A percentile compares a stretch with the other conserved stretches of the same genome.
Conservation (phyloP, 1,284 basidiomycete species). For the Takashimella koratensis region DNA sequence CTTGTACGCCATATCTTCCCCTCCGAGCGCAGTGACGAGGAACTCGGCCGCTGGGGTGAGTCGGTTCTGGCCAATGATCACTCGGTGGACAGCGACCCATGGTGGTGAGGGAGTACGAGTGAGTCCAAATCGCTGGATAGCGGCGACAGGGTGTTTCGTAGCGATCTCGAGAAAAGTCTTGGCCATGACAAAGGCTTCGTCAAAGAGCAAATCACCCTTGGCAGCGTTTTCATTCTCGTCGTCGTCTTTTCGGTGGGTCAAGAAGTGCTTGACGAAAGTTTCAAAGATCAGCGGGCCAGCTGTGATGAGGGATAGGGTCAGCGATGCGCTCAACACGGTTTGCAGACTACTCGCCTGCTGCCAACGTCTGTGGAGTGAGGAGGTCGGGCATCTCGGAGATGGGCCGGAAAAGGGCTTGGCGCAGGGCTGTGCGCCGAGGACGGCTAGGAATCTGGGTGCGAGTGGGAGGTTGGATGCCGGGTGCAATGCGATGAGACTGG, state of each 20-base stretch:
- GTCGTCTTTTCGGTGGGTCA: conserved; percentile 55
- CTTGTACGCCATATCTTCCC: conserved; percentile 66
- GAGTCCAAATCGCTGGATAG: conserved; percentile 79
- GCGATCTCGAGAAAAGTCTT: conserved; percentile 67
- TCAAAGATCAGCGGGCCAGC: conserved; percentile 69
- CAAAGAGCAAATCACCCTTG: conserved; percentile 74
- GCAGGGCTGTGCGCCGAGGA: too few species aligned
- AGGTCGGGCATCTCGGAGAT: conserved; percentile 45
- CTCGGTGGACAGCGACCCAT: conserved; percentile 74
- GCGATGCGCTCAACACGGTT: too few species aligned
- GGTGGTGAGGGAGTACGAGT: conserved; percentile 82
- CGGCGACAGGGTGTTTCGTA: conserved; percentile 70
- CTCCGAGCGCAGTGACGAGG: conserved; percentile 78
- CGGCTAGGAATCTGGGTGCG: too few species aligned
- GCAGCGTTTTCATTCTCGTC: conserved; percentile 54
- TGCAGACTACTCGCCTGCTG: conserved; percentile 22
- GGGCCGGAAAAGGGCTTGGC: too few species aligned
- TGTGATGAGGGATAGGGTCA: conserved; percentile 15
- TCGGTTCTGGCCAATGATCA: conserved; percentile 60
- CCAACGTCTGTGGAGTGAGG: conserved; percentile 34
- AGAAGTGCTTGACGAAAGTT: conserved; percentile 76
- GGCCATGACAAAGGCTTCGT: conserved; percentile 70
- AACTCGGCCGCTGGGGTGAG: conserved; percentile 74
- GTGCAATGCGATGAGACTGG: too few species aligned
- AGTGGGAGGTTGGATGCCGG: too few species aligned